Percentiles rank a stretch among this genome's conserved stretches.
phyloP scores from a whole-genome alignment of 352 stramenopile species.

The Salisapilia sapeloensis region DNA sequence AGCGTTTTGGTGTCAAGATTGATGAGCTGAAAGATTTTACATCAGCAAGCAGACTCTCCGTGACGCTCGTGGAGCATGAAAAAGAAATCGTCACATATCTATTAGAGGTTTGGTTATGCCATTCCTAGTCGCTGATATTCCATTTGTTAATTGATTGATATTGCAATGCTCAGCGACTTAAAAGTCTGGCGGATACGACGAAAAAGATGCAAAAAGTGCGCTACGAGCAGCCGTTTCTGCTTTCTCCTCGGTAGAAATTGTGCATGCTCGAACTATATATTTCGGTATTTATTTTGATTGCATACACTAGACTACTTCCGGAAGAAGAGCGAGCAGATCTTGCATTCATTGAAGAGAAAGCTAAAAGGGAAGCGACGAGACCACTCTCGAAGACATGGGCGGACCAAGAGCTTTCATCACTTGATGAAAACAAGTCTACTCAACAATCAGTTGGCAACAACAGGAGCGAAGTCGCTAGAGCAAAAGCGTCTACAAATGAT shows the following conservation, averaged over 20 bases:
- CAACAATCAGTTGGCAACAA: no score
- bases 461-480: no score
- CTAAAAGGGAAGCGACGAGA: no score
- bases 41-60: constrained; percentile 6
- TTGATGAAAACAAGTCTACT: no score
- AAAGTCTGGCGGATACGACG: constrained; percentile 28
- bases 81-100: constrained; percentile 60
- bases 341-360: constrained; percentile 48
- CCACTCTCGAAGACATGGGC: no score
- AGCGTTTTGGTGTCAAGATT: constrained; percentile 40
- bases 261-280: not conserved
- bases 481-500: not conserved
- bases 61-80: constrained; percentile 22
- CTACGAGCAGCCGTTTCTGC: constrained; percentile 41
- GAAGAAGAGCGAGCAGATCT: constrained; percentile 31
- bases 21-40: constrained; percentile 26
- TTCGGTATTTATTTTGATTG: not conserved
- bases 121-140: not conserved
- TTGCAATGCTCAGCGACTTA: constrained; percentile 22
- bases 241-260: constrained; percentile 29
- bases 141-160: not conserved
- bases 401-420: no score
- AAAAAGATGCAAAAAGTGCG: constrained; percentile 66
- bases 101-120: constrained; percentile 18
- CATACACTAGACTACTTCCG: constrained; percentile 25